phyloP scores from a whole-genome alignment of 2,329 filamentous ascomycete species.

The Leptographium procerum region DNA sequence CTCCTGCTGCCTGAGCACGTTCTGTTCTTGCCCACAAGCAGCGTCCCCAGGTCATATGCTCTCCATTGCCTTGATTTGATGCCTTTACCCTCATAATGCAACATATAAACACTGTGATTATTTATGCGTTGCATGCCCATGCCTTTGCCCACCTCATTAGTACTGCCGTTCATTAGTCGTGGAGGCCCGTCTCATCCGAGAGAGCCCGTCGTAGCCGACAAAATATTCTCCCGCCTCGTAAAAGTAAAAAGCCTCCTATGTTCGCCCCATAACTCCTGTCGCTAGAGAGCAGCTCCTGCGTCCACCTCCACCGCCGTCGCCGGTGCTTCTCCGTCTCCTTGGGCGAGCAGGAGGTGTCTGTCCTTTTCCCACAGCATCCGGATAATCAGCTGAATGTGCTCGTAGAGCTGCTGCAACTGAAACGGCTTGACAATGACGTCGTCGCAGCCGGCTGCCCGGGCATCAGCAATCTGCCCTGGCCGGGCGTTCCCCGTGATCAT shows the following conservation, averaged over 20 bases:
- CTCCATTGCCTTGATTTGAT: background rate
- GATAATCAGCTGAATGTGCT: constrained; percentile 45
- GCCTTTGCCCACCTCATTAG: background rate
- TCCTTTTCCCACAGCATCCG: constrained; percentile 10
- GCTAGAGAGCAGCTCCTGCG: background rate
- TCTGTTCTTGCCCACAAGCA: background rate
- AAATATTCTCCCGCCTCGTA: background rate
- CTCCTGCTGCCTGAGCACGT: background rate
- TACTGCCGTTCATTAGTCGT: background rate
- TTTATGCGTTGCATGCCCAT: background rate
- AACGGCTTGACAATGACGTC: constrained; percentile 66
- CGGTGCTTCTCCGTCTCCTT: background rate
- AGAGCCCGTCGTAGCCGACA: background rate
- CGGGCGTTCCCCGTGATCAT: constrained; percentile 58
- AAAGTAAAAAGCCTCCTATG: background rate
- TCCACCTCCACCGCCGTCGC: background rate
- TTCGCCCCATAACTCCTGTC: background rate
- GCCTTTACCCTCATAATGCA: background rate
- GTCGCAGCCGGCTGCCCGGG: constrained; percentile 42
- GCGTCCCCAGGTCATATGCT: background rate
- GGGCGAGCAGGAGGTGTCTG: background rate
- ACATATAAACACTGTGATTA: background rate
- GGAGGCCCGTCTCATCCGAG: background rate
- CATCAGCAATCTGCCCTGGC: constrained; percentile 45
- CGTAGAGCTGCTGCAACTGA: constrained; percentile 47